Evolutionary conservation across 2,329 filamentous ascomycete species (phyloP).

Genomic region (Pestalotiopsis sp.): DNA sequence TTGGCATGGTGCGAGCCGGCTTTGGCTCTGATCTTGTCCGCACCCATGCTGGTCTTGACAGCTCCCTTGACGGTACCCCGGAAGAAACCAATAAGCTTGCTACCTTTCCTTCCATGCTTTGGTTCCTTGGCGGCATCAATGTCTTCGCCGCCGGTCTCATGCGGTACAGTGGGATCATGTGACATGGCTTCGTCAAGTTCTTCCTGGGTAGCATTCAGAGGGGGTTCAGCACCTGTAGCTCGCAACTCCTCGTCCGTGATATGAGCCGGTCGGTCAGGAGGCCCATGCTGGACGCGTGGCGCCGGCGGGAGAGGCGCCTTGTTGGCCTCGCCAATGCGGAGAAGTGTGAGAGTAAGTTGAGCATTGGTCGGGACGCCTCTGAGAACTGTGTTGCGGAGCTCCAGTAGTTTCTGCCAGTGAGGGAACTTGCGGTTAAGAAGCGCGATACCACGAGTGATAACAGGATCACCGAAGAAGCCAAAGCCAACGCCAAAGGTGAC

Average conservation of each 20-base stretch:
- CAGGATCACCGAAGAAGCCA: constrained; percentile 76
- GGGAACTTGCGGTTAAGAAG: constrained; percentile 64
- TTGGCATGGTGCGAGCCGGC: constrained; percentile 61
- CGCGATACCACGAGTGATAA: constrained; percentile 60
- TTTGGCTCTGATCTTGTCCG: constrained; percentile 71
- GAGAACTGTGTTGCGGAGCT: constrained; percentile 73
- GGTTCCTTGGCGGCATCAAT: constrained; percentile 46
- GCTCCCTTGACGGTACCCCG: constrained; percentile 69
- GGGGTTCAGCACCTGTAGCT: constrained; percentile 42
- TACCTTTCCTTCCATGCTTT: constrained; percentile 40
- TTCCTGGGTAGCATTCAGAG: constrained; percentile 61
- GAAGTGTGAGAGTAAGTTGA: constrained; percentile 76
- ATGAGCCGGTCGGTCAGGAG: constrained; percentile 34
- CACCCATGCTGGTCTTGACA: constrained; percentile 70
- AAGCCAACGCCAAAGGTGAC: constrained; percentile 69
- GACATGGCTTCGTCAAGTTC: constrained; percentile 66
- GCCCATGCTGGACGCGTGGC: constrained; percentile 35
- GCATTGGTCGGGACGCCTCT: constrained; percentile 85
- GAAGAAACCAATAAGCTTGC: constrained; percentile 62
- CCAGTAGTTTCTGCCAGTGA: constrained; percentile 73
- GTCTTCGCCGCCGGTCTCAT: constrained; percentile 40
- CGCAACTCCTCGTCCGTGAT: constrained; percentile 50
- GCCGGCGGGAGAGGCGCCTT: constrained; percentile 73
- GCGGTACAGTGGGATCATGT: constrained; percentile 37
- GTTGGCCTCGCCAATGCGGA: constrained; percentile 80